Base-by-base conservation (phyloP, 352 stramenopile species). In the Globisporangium rhizosaccharum region DNA sequence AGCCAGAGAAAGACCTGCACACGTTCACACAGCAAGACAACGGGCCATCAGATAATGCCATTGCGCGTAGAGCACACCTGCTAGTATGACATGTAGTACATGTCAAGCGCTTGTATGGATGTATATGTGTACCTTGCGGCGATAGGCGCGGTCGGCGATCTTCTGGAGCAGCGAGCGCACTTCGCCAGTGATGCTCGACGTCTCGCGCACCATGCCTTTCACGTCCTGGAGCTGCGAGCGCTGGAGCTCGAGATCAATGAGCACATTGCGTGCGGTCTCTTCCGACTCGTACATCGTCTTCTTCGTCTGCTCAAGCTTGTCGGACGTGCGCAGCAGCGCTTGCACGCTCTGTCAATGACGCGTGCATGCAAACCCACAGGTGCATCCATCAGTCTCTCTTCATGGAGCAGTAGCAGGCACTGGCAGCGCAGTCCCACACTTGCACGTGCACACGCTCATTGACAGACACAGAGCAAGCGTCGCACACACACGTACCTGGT, bases 201-300 rank as follows among this genome's bases (percentile, higher is more conserved):
- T 93, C 61, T 93, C 81, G 17, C 72, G 66, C 15, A 93, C 77
- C 79, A 90, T 90, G 25, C 70, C 79, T 56, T 90, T 88, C 75
- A 86, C 90, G 57, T 91, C 83, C 54, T 88, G 72, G 12, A 93
- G 70, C 68, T 93, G 83, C 53, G 72, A 81, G 53, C 81, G 81
- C 61, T 93, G 83, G 45, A 89, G 65, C 60, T 93, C 83, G 44
- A 93, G 65, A 42, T 93, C 83, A 57, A 91, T 79, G 49, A 93
- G 61, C 25, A 89, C 76, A 36, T 85, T 76, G 56, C 85, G 87
- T 42, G 83, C 83, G 57, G 83, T 60, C 36, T 87, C 63, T 51
- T 93, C 83, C 47, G 81, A 86, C 57, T 90, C 77, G 49, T 67
- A 52, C 61, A 93, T 68, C 26, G 70, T 75, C 26, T 76, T 74